phyloP scores from a whole-genome alignment of 176 grass and related monocot genomes.

The Eremochloa ophiuroides region DNA sequence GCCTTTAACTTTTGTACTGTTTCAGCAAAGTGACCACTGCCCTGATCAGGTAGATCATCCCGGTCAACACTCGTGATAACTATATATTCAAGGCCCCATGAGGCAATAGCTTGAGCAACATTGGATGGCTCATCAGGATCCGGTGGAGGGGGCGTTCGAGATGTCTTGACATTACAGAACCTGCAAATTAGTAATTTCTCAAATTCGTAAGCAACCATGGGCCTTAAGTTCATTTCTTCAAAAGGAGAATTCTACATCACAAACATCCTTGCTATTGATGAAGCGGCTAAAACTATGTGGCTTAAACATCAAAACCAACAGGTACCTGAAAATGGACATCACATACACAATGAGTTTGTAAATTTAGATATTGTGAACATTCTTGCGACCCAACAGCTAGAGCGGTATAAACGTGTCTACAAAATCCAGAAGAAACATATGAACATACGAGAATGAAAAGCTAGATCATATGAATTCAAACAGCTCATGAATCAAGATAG shows the following conservation, averaged over 20 bases:
- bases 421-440: background rate
- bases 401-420: background rate
- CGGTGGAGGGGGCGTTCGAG: constrained; percentile 79
- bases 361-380: background rate
- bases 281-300: background rate
- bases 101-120: constrained; percentile 95
- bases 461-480: background rate
- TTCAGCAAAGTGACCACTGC: constrained; percentile 89
- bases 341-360: background rate
- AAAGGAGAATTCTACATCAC: background rate
- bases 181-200: constrained; percentile 34
- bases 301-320: background rate
- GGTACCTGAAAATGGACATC: background rate
- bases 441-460: background rate
- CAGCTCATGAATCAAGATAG: background rate
- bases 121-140: constrained; percentile 87
- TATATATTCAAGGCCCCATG: constrained; percentile 94
- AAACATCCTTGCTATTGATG: background rate
- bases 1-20: constrained; percentile 77
- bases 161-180: constrained; percentile 99
- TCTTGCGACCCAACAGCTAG: background rate
- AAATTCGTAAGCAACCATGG: background rate
- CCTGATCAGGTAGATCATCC: constrained; percentile 90
- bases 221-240: background rate
- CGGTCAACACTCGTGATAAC: constrained; percentile 97